Base-by-base conservation (phyloP, 371 early-diverging fungal species). In the Synchytrium microbalum region DNA sequence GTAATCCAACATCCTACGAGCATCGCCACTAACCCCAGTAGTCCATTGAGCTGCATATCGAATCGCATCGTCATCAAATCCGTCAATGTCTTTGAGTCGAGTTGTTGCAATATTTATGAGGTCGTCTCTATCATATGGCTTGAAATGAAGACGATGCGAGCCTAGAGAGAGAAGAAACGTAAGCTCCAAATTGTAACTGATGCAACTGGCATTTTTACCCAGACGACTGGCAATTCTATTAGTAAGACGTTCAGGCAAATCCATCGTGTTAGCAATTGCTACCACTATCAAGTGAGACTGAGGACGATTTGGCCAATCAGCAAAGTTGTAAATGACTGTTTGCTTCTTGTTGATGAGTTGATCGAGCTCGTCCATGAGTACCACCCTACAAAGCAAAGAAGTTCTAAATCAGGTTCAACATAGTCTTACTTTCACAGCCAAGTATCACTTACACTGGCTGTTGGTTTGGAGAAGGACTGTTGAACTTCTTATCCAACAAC, bases 191-290 rank as follows among this genome's bases (percentile, higher is more conserved):
- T 3, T 64, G 16, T 64, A 26, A 25, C 38, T 60, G 5, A 23
- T 61, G 5, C 64, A 63, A 28, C 27, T 31, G 28, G 8, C 5
- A 59, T 98, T 72, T 10, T 99, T 82, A 74, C 95, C 93, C 2
- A 96, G 90, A 32, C 97, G 85, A 67, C 93, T 93, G 69, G 92
- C 90, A n/a, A 85, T 81, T 56, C 31, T 33, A 31, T 33, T 26
- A 29, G 96, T 83, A 76, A 92, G 82, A 58, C 94, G 84, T 69
- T 98, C 99, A 0, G 98, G 99, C 28, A 99, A 77, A 72, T 98
- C 96, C 92, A 99, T 96, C 0, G 99, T 99, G 70, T 99, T 99
- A 28, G 99, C 99, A 55, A 99, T 90, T 0, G 96, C 94, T 24
- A 99, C 81, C 0, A 99, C 89, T 62, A 97, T 86, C 16, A 99